phyloP scores from a whole-genome alignment of 2,329 filamentous ascomycete species.

The Corniculantispora saksenae region DNA sequence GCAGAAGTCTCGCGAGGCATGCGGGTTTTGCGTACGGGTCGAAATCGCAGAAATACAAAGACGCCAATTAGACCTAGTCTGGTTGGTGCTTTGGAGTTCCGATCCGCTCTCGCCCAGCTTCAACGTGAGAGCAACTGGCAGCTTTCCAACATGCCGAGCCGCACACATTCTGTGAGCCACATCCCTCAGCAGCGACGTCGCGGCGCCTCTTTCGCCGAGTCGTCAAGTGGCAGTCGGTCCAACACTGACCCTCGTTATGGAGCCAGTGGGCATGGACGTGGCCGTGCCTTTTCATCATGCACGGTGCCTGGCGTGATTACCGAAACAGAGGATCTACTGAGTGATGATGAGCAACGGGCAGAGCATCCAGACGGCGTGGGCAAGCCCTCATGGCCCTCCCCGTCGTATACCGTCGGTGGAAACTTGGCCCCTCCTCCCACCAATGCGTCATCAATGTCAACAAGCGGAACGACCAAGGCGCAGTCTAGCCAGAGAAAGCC shows the following conservation, averaged over 20 bases:
- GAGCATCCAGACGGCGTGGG: constrained; percentile 11
- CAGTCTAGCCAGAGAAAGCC: constrained; percentile 16
- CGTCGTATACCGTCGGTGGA: constrained; percentile 40
- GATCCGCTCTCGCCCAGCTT: constrained; percentile 84
- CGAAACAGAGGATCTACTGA: constrained; percentile 4
- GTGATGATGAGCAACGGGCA: not conserved
- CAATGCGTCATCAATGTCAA: constrained; percentile 20
- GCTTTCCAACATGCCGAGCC: constrained; percentile 66
- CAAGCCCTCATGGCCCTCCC: constrained; percentile 27
- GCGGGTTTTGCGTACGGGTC: constrained; percentile 73
- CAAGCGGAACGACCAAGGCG: constrained; percentile 5
- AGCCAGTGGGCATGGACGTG: constrained; percentile 16
- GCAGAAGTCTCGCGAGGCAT: constrained; percentile 92
- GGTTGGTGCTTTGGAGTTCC: constrained; percentile 90
- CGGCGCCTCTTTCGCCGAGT: constrained; percentile 30
- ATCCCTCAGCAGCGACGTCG: constrained; percentile 28
- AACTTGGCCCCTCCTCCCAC: constrained; percentile 44
- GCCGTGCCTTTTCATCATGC: constrained; percentile 9
- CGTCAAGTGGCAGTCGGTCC: constrained; percentile 18
- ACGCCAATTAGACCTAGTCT: constrained; percentile 90
- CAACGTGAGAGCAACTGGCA: constrained; percentile 78
- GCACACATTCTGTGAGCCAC: constrained; percentile 50
- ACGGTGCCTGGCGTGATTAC: constrained; percentile 9
- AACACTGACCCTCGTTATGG: constrained; percentile 4
- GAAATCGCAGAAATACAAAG: constrained; percentile 69